A percentile compares a stretch with the other conserved stretches of the same genome.
Evolutionary conservation across 2,329 filamentous ascomycete species (phyloP).

Genomic region (Sporothrix dimorphospora): DNA sequence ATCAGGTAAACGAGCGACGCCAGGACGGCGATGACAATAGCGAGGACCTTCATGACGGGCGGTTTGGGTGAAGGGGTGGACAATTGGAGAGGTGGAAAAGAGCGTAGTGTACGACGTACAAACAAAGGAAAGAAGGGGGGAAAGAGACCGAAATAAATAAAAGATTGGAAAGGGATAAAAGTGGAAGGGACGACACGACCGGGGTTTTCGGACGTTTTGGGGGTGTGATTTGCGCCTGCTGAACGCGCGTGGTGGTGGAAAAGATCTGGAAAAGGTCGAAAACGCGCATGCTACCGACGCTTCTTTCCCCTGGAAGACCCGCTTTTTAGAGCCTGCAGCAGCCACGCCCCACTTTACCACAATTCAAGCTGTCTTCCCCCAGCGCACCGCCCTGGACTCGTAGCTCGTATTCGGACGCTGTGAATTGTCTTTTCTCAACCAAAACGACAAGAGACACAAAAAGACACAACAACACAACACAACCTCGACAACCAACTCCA

Average conservation of each 20-base stretch:
- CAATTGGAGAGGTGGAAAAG: neutral
- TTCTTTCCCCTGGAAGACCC: conserved; percentile 9
- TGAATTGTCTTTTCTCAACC: conserved; percentile 11
- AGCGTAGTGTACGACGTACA: neutral
- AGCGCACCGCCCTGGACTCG: conserved; percentile 4
- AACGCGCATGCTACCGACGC: neutral
- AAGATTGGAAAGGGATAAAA: neutral
- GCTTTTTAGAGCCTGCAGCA: conserved; percentile 20
- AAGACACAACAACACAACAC: neutral
- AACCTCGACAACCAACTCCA: conserved; percentile 1
- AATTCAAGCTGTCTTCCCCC: neutral
- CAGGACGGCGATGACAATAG: conserved; percentile 58
- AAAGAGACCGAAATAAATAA: neutral
- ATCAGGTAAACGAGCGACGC: conserved; percentile 57
- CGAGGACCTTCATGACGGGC: conserved; percentile 46
- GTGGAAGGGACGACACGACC: conserved; percentile 2
- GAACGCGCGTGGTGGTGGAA: neutral
- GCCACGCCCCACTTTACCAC: conserved; percentile 5
- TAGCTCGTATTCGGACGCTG: conserved; percentile 24
- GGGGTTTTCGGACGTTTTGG: neutral
- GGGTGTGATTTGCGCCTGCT: conserved; percentile 9
- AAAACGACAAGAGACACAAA: neutral
- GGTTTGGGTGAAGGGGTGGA: neutral
- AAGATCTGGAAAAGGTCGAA: conserved; percentile 8
- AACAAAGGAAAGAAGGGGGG: neutral